Conservation (phyloP, 2,329 filamentous ascomycete species). For the Lasiodiplodia theobromae region DNA sequence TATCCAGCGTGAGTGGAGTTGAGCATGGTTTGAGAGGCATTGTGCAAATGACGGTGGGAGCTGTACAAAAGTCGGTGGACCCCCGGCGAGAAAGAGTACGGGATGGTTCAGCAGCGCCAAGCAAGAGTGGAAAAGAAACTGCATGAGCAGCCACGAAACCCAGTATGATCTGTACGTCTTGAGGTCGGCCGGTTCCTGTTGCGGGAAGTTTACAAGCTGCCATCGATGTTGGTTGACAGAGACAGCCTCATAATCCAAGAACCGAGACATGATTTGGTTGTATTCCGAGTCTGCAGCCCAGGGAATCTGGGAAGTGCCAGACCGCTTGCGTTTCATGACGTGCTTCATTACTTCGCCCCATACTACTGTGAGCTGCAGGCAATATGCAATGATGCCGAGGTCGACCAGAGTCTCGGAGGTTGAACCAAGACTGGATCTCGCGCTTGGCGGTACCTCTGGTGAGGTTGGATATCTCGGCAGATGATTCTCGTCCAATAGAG, state of each 20-base stretch:
- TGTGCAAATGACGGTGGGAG: background rate
- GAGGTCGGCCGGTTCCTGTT: background rate
- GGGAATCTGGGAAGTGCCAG: background rate
- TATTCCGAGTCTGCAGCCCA: background rate
- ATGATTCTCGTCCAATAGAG: background rate
- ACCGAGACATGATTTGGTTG: background rate
- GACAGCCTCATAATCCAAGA: background rate
- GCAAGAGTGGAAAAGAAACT: constrained; percentile 7
- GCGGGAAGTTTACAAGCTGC: background rate
- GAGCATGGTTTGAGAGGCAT: background rate
- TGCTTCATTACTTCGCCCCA: constrained; percentile 3
- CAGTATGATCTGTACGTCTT: background rate
- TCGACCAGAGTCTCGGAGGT: background rate
- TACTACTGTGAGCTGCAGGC: background rate
- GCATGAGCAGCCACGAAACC: constrained; percentile 6
- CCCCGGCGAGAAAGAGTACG: background rate
- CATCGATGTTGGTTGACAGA: constrained; percentile 2
- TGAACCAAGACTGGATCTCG: too few relatives aligned
- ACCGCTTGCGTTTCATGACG: background rate
- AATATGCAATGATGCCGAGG: constrained; percentile 3
- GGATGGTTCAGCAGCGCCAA: constrained; percentile 4
- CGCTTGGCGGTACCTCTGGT: background rate
- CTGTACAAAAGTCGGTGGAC: background rate
- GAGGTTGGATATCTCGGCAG: constrained; percentile 1
- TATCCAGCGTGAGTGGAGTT: constrained; percentile 1